A percentile compares a stretch with the other conserved stretches of the same genome.
Conservation (phyloP, 768 basidiomycete genomes). For the Mrakia blollopis region DNA sequence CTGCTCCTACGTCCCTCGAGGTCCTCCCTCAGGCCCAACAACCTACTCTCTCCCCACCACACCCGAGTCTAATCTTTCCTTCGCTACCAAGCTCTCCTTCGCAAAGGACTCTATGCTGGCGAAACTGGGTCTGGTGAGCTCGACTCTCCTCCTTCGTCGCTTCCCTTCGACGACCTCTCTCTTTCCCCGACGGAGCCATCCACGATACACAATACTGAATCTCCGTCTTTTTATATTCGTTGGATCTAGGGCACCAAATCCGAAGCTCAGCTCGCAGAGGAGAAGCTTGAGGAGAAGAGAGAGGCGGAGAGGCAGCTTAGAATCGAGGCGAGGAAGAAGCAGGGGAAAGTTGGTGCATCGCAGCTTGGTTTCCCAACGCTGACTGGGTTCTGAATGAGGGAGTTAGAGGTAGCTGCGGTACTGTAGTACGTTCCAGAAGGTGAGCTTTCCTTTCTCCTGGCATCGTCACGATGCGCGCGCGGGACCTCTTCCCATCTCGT, state of each 20-base stretch:
- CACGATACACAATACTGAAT: not conserved
- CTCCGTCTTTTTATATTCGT: too few species aligned
- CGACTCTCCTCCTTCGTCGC: not conserved
- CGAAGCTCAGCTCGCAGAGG: not conserved
- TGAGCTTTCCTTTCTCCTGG: too few species aligned
- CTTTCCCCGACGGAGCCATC: not conserved
- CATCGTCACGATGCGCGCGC: too few species aligned
- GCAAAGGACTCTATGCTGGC: not conserved
- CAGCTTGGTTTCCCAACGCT: too few species aligned
- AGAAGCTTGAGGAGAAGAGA: not conserved
- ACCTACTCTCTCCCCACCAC: not conserved
- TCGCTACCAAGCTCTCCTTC: not conserved
- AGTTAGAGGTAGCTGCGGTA: too few species aligned
- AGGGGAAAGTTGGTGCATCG: too few species aligned
- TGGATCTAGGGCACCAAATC: not conserved
- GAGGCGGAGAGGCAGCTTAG: not conserved
- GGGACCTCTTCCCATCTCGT: too few species aligned
- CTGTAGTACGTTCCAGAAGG: too few species aligned
- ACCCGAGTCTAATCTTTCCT: not conserved
- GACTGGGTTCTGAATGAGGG: too few species aligned
- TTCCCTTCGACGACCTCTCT: not conserved
- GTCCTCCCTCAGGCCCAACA: not conserved
- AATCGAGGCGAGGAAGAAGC: too few species aligned
- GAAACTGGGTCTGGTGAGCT: not conserved
- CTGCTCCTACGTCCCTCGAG: too few species aligned